Evolutionary conservation across 108 stramenopile genomes (phyloP).

Genomic region (Heterococcus sp.): DNA sequence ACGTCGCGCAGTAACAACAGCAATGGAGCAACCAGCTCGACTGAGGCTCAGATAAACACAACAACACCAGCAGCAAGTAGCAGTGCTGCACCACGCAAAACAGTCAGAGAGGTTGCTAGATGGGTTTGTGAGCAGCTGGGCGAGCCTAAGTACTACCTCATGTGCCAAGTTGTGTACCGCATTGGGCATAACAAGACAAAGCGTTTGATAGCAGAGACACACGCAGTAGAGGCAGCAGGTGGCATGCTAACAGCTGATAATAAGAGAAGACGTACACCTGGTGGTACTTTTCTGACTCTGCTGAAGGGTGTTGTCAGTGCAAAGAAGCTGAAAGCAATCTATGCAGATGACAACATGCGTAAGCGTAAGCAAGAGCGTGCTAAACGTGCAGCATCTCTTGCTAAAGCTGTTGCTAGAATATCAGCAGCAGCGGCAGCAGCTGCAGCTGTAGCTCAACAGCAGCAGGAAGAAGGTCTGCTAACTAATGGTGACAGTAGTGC

Average conservation of each 20-base stretch:
- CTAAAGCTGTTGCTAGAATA: too few species aligned
- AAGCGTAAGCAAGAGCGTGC: conserved; percentile 1
- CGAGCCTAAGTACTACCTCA: conserved; percentile 46
- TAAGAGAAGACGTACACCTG: conserved; percentile 14
- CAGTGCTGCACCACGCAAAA: neutral
- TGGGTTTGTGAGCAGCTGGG: conserved; percentile 17
- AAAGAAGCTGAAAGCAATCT: conserved; percentile 24
- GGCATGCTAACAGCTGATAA: conserved; percentile 37
- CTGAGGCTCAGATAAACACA: neutral
- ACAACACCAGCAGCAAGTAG: too few species aligned
- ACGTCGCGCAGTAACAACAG: neutral
- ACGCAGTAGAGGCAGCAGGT: conserved; percentile 1
- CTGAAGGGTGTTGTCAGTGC: conserved; percentile 19
- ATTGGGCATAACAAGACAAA: conserved; percentile 40
- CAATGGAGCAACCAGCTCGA: neutral
- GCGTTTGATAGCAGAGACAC: neutral
- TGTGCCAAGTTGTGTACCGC: conserved; percentile 28
- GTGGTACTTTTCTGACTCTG: conserved; percentile 41
- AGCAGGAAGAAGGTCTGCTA: neutral
- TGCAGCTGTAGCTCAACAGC: too few species aligned
- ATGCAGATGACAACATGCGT: conserved; percentile 32
- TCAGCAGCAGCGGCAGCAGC: too few species aligned
- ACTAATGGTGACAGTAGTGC: too few species aligned
- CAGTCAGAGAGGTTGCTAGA: conserved; percentile 26
- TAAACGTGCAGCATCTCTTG: neutral